Evolutionary conservation across 257 asterid genomes (phyloP).

Genomic region (Phtheirospermum japonicum): DNA sequence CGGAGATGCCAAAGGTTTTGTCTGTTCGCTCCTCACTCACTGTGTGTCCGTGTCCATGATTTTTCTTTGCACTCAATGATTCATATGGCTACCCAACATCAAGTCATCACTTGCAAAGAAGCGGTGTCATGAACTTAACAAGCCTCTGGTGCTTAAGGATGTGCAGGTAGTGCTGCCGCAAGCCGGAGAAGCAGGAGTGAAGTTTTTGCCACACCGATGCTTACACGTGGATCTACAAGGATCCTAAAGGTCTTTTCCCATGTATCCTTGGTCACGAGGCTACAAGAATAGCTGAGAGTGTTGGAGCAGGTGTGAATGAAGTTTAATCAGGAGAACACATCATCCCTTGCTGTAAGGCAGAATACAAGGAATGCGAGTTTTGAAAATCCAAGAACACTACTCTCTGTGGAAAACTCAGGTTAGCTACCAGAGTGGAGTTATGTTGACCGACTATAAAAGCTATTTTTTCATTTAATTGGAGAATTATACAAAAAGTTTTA

Average conservation of each 20-base stretch:
- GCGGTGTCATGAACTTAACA: constrained; percentile 95
- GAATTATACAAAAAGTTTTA: constrained; percentile 85
- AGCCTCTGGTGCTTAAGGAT: constrained; percentile 74
- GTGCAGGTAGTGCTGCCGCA: constrained; percentile 93
- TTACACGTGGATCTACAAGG: constrained; percentile 87
- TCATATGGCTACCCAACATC: constrained; percentile 74
- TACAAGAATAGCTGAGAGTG: constrained; percentile 71
- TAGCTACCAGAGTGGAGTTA: constrained; percentile 97
- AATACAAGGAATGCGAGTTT: constrained; percentile 90
- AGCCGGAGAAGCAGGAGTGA: constrained; percentile 73
- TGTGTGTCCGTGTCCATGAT: not conserved
- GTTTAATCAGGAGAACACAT: constrained; percentile 94
- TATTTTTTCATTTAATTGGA: constrained; percentile 86
- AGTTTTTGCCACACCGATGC: constrained; percentile 85
- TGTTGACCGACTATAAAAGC: constrained; percentile 83
- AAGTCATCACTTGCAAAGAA: constrained; percentile 85
- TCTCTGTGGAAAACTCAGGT: constrained; percentile 65
- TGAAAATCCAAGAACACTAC: constrained; percentile 70
- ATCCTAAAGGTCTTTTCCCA: too few relatives aligned
- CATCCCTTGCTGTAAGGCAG: constrained; percentile 98
- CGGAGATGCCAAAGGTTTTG: too few relatives aligned
- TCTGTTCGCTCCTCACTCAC: not conserved
- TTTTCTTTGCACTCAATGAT: not conserved
- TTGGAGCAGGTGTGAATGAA: constrained; percentile 91
- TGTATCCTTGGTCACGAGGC: constrained; percentile 99